Evolutionary conservation across 805 yeast genomes (phyloP).

Genomic region (Spathaspora hagerdaliae): DNA sequence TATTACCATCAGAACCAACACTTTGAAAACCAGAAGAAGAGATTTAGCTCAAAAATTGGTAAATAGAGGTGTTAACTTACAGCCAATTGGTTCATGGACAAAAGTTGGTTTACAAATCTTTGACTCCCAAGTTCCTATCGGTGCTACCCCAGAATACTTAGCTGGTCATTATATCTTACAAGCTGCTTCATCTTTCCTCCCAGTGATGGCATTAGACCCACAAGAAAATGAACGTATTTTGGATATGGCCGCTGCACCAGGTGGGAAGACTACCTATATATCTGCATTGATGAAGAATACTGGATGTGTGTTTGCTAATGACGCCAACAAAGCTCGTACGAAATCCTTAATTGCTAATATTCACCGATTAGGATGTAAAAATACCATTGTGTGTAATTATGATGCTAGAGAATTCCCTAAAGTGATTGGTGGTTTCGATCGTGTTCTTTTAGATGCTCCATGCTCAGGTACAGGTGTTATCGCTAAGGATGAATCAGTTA

Average conservation of each 20-base stretch:
- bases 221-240: conserved; percentile 92
- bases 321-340: conserved; percentile 93
- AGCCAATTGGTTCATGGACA: conserved; percentile 97
- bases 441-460: conserved; percentile 95
- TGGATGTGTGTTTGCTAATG: conserved; percentile 96
- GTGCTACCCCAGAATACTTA: conserved; percentile 98
- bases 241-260: conserved; percentile 99
- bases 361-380: conserved; percentile 94
- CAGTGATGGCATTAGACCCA: conserved; percentile 97
- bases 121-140: conserved; percentile 98
- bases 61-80: conserved; percentile 94
- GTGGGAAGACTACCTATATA: conserved; percentile 95
- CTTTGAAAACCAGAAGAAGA: conserved; percentile 89
- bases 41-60: conserved; percentile 93
- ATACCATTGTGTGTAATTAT: conserved; percentile 93
- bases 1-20: conserved; percentile 95
- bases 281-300: conserved; percentile 97
- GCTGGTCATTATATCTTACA: conserved; percentile 97
- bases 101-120: conserved; percentile 96
- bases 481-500: conserved; percentile 93
- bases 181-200: conserved; percentile 97
- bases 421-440: conserved; percentile 96
- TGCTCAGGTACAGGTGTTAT: conserved; percentile 99
- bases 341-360: conserved; percentile 95
- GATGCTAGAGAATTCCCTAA: conserved; percentile 98